phyloP scores from a whole-genome alignment of 2,329 filamentous ascomycete genomes.

The Elsinoe ampelina region DNA sequence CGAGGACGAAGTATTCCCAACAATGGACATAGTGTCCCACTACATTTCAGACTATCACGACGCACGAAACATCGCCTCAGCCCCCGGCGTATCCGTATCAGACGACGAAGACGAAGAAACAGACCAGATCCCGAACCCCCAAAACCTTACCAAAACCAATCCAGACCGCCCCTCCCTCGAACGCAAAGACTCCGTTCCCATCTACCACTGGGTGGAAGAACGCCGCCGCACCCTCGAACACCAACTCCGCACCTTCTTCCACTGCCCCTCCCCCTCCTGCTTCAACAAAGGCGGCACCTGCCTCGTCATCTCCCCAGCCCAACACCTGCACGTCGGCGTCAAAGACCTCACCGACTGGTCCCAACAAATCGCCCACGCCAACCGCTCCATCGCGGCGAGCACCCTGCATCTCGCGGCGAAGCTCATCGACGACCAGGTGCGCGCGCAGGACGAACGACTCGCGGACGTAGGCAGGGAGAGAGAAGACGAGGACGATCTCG shows the following conservation, averaged over 20 bases:
- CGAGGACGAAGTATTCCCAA: not conserved
- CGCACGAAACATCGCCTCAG: constrained; percentile 13
- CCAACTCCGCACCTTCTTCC: constrained; percentile 11
- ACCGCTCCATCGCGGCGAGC: constrained; percentile 8
- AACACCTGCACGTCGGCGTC: constrained; percentile 6
- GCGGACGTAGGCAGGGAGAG: constrained; percentile 7
- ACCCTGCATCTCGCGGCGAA: constrained; percentile 12
- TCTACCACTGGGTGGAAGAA: constrained; percentile 14
- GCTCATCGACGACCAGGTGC: constrained; percentile 5
- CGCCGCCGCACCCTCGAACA: constrained; percentile 12
- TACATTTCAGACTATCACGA: constrained; percentile 13
- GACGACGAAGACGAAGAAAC: constrained; percentile 2
- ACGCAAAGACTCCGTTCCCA: constrained; percentile 8
- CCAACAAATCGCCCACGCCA: constrained; percentile 11
- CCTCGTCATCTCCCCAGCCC: constrained; percentile 4
- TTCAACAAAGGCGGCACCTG: constrained; percentile 13
- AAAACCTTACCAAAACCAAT: not conserved
- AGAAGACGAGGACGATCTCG: constrained; percentile 11
- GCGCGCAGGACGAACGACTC: not conserved
- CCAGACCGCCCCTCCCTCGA: constrained; percentile 2
- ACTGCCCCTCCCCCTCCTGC: constrained; percentile 12
- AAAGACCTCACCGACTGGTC: constrained; percentile 13
- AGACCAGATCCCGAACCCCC: not conserved
- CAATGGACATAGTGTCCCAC: constrained; percentile 12
- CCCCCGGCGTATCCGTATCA: not conserved